Evolutionary conservation across 2,329 filamentous ascomycete genomes (phyloP).

Genomic region (Neopestalotiopsis rosae): DNA sequence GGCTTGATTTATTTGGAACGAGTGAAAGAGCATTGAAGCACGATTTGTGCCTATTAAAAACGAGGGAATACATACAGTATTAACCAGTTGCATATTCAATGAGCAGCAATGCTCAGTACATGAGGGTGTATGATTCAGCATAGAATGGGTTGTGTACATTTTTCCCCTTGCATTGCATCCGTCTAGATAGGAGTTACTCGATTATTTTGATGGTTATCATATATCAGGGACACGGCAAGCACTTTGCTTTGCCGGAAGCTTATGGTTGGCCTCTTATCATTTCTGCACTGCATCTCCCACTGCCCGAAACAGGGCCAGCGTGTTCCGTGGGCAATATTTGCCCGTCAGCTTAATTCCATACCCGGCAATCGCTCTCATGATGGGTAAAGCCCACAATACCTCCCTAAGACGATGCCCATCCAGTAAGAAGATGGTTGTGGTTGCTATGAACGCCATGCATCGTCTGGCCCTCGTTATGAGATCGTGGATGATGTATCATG

Average conservation of each 20-base stretch:
- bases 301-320: too few relatives aligned
- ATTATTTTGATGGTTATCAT: neutral
- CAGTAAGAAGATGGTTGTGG: too few relatives aligned
- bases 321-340: too few relatives aligned
- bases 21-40: neutral
- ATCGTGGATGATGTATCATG: too few relatives aligned
- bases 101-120: neutral
- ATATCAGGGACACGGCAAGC: neutral
- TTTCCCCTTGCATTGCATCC: neutral
- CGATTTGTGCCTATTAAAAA: neutral
- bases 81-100: neutral
- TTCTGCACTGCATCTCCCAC: neutral
- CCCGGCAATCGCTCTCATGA: too few relatives aligned
- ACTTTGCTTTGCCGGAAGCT: neutral
- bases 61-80: neutral
- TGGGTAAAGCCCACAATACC: too few relatives aligned
- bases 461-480: too few relatives aligned
- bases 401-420: too few relatives aligned
- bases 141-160: constrained; percentile 1
- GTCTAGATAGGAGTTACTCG: constrained; percentile 2
- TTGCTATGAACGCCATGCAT: too few relatives aligned
- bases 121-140: neutral
- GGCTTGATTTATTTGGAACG: neutral
- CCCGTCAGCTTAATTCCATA: too few relatives aligned
- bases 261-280: neutral